Percentiles rank a stretch among this genome's conserved stretches.
phyloP scores from a whole-genome alignment of 768 basidiomycete genomes.

The Leccinum variicolor region DNA sequence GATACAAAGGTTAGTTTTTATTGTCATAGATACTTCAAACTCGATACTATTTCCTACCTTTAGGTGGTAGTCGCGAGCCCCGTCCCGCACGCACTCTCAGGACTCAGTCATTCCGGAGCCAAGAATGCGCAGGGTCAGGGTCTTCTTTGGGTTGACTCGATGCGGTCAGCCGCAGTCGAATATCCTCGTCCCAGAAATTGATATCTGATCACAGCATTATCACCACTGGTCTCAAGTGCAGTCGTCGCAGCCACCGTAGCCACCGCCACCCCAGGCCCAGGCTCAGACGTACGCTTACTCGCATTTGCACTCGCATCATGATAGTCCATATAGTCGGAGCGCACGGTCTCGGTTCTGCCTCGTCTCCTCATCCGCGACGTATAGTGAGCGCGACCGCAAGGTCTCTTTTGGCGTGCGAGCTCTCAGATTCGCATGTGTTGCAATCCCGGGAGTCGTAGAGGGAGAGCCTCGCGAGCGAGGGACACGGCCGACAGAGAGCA shows the following conservation, averaged over 20 bases:
- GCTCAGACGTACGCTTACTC: not conserved
- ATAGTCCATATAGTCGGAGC: conserved; percentile 23
- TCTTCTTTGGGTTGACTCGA: conserved; percentile 27
- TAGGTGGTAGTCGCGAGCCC: conserved; percentile 63
- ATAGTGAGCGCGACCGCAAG: conserved; percentile 27
- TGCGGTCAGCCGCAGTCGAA: conserved; percentile 24
- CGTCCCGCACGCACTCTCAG: conserved; percentile 51
- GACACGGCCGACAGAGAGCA: conserved; percentile 20
- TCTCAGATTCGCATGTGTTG: conserved; percentile 34
- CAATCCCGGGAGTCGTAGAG: conserved; percentile 21
- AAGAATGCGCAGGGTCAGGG: conserved; percentile 32
- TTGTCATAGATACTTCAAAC: not conserved
- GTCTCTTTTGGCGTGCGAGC: conserved; percentile 19
- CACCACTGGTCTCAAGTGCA: conserved; percentile 7
- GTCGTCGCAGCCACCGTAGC: not conserved
- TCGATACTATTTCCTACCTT: not conserved
- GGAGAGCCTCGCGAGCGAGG: conserved; percentile 21
- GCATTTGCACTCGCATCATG: not conserved
- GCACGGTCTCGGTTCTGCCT: conserved; percentile 23
- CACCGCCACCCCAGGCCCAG: not conserved
- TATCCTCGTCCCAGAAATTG: conserved; percentile 17
- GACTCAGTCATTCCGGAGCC: conserved; percentile 32
- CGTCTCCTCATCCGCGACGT: conserved; percentile 21
- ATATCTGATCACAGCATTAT: conserved; percentile 12
- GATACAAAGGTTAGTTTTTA: conserved; percentile 72